A percentile compares a stretch with the other conserved stretches of the same genome.
Conservation (phyloP, 192 early-diverging fungal genomes). For the Linderina pennispora region DNA sequence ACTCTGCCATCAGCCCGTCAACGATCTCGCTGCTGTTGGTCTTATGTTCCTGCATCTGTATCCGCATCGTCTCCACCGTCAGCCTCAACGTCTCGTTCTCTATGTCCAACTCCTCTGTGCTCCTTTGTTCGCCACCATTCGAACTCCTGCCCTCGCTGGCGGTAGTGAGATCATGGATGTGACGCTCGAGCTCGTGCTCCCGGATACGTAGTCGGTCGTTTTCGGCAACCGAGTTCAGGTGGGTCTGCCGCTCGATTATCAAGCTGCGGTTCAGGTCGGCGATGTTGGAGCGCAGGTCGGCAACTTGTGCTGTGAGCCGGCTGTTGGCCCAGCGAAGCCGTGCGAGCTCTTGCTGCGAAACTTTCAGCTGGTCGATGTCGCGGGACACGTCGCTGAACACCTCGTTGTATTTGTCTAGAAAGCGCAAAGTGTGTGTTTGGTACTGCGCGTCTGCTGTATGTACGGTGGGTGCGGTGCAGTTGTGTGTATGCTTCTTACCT, state of each 20-base stretch:
- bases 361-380: conserved; percentile 36
- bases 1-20: conserved; percentile 28
- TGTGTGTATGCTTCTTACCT: conserved; percentile 17
- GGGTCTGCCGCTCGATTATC: conserved; percentile 35
- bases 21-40: conserved; percentile 41
- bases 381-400: conserved; percentile 30
- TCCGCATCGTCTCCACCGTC: conserved; percentile 46
- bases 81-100: conserved; percentile 42
- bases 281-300: conserved; percentile 30
- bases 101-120: conserved; percentile 25
- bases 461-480: too few relatives aligned
- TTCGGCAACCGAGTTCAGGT: conserved; percentile 38
- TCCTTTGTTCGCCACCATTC: too few relatives aligned
- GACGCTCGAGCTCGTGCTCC: conserved; percentile 39
- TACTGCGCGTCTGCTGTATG: too few relatives aligned
- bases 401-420: conserved; percentile 43
- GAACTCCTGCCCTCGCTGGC: background rate
- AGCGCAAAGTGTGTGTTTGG: too few relatives aligned
- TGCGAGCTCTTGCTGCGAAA: conserved; percentile 34
- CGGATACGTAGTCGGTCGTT: conserved; percentile 41
- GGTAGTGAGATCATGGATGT: background rate
- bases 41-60: conserved; percentile 44
- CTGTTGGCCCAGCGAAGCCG: conserved; percentile 42
- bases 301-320: conserved; percentile 17
- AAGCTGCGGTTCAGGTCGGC: conserved; percentile 24